Base-by-base conservation (phyloP, 176 grass and related monocot species). In the Raddia distichophylla region DNA sequence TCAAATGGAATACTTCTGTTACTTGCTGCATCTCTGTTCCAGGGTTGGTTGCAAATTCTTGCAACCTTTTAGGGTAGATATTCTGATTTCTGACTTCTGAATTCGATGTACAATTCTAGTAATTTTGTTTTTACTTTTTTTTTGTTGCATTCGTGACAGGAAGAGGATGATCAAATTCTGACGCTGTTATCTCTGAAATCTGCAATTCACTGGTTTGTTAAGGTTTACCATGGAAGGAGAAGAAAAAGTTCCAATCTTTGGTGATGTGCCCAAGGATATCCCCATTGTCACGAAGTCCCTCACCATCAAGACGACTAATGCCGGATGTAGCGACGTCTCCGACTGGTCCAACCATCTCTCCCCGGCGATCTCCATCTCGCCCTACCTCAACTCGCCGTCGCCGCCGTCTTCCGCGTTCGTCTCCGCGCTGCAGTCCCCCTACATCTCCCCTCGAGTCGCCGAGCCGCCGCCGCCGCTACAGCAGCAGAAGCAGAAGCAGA, bases 401-500 rank as follows among this genome's bases (percentile, higher is more conserved):
- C 96, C 96, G 17, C 96, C 93, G 43, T 93, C 88, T 14, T 98
- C 96, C 37, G 93, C 96, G 5, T 95, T 98, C 65, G 96, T 98
- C 35, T 98, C 96, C 40, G 96, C 96, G 66, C 83, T 98, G 67
- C 96, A 98, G 75, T 98, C 96, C 2, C 96, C 96, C 3, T 98
- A 98, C 82, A 95, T 98, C 60, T 98, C 96, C 7, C 96, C 96
- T 10, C 85, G 96, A 44, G 76, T 86, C 16, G 27, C 75, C 13
- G 90, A 93, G 37, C 90, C 90, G 49, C 12, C 80, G 6, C 75
- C 53, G 6, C 33, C 15, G 40, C 70, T 16, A 34, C 43, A 9
- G 46, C 43, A 9, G 37, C 37, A 40, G 37, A 40, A 40, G 37
- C 37, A 40, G 37, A 40, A 40, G 37, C 37, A 40, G 37, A 40